Evolutionary conservation across 495 filamentous ascomycete genomes (phyloP).

Genomic region (Aspergillus ostianus): DNA sequence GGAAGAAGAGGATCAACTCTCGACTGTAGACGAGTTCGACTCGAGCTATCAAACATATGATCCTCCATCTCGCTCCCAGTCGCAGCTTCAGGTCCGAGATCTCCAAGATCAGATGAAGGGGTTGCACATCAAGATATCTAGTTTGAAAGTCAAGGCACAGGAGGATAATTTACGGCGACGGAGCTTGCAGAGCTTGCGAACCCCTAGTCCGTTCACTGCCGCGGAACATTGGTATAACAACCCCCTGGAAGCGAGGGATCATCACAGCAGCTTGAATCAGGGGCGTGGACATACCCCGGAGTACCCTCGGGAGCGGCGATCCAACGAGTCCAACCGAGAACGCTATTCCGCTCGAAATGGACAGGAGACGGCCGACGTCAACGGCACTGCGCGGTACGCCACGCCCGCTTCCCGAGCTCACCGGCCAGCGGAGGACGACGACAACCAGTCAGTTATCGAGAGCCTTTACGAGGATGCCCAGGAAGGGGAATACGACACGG

Average conservation of each 20-base stretch:
- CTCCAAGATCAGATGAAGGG: constrained; percentile 92
- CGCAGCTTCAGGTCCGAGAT: constrained; percentile 71
- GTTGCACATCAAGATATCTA: constrained; percentile 86
- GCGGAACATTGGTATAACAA: constrained; percentile 73
- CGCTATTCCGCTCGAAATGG: constrained; percentile 1
- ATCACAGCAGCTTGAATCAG: constrained; percentile 22
- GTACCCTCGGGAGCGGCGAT: constrained; percentile 27
- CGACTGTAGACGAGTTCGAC: constrained; percentile 35
- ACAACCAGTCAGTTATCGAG: constrained; percentile 41
- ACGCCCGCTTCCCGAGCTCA: constrained; percentile 6
- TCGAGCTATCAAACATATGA: constrained; percentile 35
- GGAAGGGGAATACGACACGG: constrained; percentile 36
- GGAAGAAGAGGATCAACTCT: constrained; percentile 20
- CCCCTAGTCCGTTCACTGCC: constrained; percentile 80
- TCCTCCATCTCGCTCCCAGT: constrained; percentile 44
- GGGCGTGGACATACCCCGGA: constrained; percentile 32
- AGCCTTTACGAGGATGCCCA: constrained; percentile 62
- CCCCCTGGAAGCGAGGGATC: constrained; percentile 40
- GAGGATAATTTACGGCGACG: constrained; percentile 80
- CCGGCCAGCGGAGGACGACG: constrained; percentile 22
- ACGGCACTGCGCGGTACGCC: background rate
- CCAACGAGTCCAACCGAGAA: constrained; percentile 16
- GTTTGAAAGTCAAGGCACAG: constrained; percentile 74
- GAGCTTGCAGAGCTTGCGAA: constrained; percentile 80
- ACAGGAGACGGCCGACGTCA: background rate